A percentile compares a stretch with the other conserved stretches of the same genome.
These are phyloP conservation scores for Hemileccinum impolitum DNA, from an alignment of 768 basidiomycete species.

Conservation along the genomic window DNA sequence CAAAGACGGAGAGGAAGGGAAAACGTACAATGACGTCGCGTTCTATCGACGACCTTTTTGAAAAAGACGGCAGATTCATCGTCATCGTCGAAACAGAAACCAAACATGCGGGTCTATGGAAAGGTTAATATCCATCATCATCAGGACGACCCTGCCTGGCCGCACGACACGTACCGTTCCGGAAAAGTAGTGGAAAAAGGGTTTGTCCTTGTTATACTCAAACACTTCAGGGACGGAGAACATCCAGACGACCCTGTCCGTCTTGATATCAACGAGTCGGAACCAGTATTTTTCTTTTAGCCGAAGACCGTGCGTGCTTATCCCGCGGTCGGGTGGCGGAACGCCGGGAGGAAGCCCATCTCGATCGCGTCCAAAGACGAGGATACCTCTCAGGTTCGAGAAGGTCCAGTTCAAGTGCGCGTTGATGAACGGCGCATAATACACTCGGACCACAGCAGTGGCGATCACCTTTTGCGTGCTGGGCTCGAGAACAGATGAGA, in stretches of 20 bases:
- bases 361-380: conserved; percentile 48
- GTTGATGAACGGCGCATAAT: conserved; percentile 53
- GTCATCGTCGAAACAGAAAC: conserved; percentile 59
- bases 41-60: conserved; percentile 55
- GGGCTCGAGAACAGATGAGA: conserved; percentile 37
- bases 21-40: conserved; percentile 40
- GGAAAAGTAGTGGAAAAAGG: conserved; percentile 90
- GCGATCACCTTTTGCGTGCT: conserved; percentile 47
- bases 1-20: neutral
- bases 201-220: conserved; percentile 78
- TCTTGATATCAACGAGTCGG: conserved; percentile 54
- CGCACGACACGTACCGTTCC: conserved; percentile 60
- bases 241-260: conserved; percentile 63
- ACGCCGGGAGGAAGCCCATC: conserved; percentile 24
- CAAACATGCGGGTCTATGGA: conserved; percentile 43
- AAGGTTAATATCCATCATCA: neutral
- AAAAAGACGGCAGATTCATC: conserved; percentile 55
- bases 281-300: conserved; percentile 53
- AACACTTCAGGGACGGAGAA: conserved; percentile 59
- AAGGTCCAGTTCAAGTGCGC: conserved; percentile 54
- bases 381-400: conserved; percentile 56
- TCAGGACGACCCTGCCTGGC: neutral
- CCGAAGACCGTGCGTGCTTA: conserved; percentile 20
- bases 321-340: conserved; percentile 19
- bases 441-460: conserved; percentile 54